Conservation (phyloP, 805 yeast genomes). For the Sugiyamaella marilandica region DNA sequence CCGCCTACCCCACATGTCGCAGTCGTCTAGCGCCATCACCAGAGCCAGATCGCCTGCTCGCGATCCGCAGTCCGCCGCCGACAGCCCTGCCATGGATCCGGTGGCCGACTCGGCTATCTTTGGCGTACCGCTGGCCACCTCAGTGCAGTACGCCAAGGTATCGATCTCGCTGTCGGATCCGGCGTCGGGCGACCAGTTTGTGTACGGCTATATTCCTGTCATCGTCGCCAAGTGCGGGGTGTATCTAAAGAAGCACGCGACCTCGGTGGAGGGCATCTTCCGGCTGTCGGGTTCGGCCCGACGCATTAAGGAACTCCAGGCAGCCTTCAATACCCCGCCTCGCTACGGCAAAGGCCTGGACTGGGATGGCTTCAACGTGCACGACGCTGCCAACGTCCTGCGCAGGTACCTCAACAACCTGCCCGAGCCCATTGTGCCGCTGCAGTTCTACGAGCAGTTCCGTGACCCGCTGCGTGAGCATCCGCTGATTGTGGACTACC, state of each 20-base stretch:
- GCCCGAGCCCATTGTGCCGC: slow-evolving; percentile 89
- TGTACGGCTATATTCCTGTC: slow-evolving; percentile 85
- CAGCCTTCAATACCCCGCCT: slow-evolving; percentile 80
- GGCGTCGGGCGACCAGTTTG: slow-evolving; percentile 49
- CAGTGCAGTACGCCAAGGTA: slow-evolving; percentile 73
- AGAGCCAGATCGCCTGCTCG: neutral
- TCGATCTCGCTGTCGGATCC: slow-evolving; percentile 60
- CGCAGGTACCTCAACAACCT: slow-evolving; percentile 81
- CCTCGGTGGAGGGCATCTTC: slow-evolving; percentile 84
- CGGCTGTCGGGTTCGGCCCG: slow-evolving; percentile 89
- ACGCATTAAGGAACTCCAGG: slow-evolving; percentile 80
- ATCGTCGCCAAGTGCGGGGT: slow-evolving; percentile 96
- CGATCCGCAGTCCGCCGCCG: neutral
- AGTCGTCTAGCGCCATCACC: slow-evolving; percentile 29
- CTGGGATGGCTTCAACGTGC: slow-evolving; percentile 94
- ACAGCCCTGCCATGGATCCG: neutral
- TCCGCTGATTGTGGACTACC: slow-evolving; percentile 60
- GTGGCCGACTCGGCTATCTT: slow-evolving; percentile 44
- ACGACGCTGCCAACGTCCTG: slow-evolving; percentile 90
- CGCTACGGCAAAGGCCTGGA: slow-evolving; percentile 78
- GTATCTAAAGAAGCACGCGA: slow-evolving; percentile 62
- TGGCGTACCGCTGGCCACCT: slow-evolving; percentile 71
- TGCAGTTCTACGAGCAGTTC: slow-evolving; percentile 67
- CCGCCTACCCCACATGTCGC: slow-evolving; percentile 35
- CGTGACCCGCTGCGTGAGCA: slow-evolving; percentile 65